A percentile compares a stretch with the other conserved stretches of the same genome.
These are phyloP conservation scores for Colletotrichum echinochloae DNA, from an alignment of 2,329 filamentous ascomycete genomes.

Conservation along the genomic window DNA sequence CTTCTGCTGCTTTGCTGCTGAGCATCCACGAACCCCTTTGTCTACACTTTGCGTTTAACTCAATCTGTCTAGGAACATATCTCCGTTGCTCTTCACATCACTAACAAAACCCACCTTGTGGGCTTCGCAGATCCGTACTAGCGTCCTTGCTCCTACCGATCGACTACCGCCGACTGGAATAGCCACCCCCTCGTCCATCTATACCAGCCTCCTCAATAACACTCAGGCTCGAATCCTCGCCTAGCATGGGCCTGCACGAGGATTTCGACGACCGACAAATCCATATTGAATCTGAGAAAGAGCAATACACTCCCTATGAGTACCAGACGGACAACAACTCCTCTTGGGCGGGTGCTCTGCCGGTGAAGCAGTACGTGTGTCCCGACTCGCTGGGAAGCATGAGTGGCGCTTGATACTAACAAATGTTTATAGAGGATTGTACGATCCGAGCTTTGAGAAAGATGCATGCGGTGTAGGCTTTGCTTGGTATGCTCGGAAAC, in stretches of 20 bases:
- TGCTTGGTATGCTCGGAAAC: conserved; percentile 78
- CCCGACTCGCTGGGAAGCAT: neutral
- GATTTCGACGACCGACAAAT: conserved; percentile 77
- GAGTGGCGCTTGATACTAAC: conserved; percentile 36
- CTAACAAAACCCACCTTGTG: conserved; percentile 14
- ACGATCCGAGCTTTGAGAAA: conserved; percentile 95
- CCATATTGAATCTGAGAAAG: conserved; percentile 69
- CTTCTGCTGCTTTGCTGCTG: neutral
- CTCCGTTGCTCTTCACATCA: neutral
- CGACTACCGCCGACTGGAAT: conserved; percentile 35
- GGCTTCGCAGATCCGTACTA: conserved; percentile 31
- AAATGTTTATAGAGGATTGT: conserved; percentile 74
- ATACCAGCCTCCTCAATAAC: conserved; percentile 29
- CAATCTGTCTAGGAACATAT: neutral
- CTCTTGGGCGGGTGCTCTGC: conserved; percentile 94
- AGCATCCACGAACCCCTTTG: conserved; percentile 1
- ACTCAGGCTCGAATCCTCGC: conserved; percentile 57
- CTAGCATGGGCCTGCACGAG: conserved; percentile 76
- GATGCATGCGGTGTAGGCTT: conserved; percentile 99
- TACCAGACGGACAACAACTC: conserved; percentile 87
- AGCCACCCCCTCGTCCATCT: conserved; percentile 42
- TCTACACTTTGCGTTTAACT: neutral
- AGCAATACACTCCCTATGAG: conserved; percentile 78
- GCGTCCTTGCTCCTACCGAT: conserved; percentile 45
- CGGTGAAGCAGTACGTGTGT: conserved; percentile 83